Evolutionary conservation across 257 asterid genomes (phyloP), one percentile per base, ranked within the genome.

Genomic region (Nicotiana undulata): DNA sequence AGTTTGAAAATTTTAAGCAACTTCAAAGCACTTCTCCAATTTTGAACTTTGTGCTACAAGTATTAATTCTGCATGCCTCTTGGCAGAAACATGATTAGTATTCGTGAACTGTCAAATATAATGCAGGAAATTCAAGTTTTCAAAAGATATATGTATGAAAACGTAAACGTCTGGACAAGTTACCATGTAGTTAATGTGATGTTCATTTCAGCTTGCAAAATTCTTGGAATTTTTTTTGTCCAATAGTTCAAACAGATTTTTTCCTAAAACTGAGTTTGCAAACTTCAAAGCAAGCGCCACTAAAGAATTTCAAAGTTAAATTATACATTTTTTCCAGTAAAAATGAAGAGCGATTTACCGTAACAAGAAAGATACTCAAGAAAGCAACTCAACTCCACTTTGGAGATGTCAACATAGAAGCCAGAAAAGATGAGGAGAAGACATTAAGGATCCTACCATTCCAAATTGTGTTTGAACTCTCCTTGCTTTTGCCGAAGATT

Each of bases 361-460:
- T 6, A 24, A 13, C 24, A 72, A 72, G 49, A 72, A 72, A 24
- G 60, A 72, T 46, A 72, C 37, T 24, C 78, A 72, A 72, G 78
- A 46, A 49, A 72, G 60, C 60, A 72, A 67, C 76, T 37, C 55
- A 37, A 72, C 22, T 12, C 40, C 60, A 13, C 78, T 22, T 44
- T 46, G 60, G 59, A 72, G 37, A 49, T 72, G 58, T 44, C 13
- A 70, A 44, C 13, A 10, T 6, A 20, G 77, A 46, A 72, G 60
- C 22, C 24, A 12, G 59, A 72, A 72, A 46, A 46, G 59, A 72
- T 24, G 32, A 13, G 60, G 60, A 6, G 6, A 72, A 46, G 49
- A 72, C 60, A 72, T 46, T 72, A 46, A 22, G 60, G 60, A 46
- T 13, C 78, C 77, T 72, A 72, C 78, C 78, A 72, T 46, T 72